Base-by-base conservation (phyloP, 2,329 filamentous ascomycete genomes). In the Juglanconis sp. region DNA sequence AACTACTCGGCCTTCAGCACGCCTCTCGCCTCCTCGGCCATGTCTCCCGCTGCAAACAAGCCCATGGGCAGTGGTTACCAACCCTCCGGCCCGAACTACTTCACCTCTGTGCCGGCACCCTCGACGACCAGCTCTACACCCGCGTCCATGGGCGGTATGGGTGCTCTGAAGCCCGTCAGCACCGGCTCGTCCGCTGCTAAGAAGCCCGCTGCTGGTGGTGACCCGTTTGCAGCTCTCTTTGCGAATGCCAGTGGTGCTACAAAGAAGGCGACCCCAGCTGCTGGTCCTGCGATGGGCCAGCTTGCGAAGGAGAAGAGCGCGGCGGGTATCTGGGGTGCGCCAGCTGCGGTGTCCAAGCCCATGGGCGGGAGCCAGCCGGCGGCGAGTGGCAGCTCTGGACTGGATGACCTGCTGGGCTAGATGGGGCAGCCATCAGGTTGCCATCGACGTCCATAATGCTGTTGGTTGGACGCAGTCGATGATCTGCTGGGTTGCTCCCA, bases 251-350 rank as follows among this genome's bases (percentile, higher is more conserved):
- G 87, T 65, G 83, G 83, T 10, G n/a, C 17, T 15, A 83, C 92
- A 65, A 92, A 92, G 79, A 96, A 95, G 77, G 1, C 81, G 76
- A 62, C 83, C 87, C 2, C 79, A 82, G 78, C 81, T 57, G 82
- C 87, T 61, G 89, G 89, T 0, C 88, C 92, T 55, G 93, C 93
- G 58, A 84, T 99, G 77, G 93, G 92, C 35, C 93, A 96, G 73
- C 86, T 99, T 74, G 94, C 93, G n/a, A 97, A 97, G 80, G 92
- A 97, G 76, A 97, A 98, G 82, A 95, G 92, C 61, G 92, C 88
- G 68, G 92, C 93, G 15, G 92, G 93, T 7, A 91, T 99, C 65
- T 99, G 96, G 92, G 95, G 94, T 17, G 84, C 90, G 0, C 82
- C 89, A 15, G 80, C 86, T 52, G 62, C 78, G 66, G 64, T 64